These are phyloP conservation scores for Jimgerdemannia flammicorona DNA, from an alignment of 192 early-diverging fungal genomes.

Conservation along the genomic window DNA sequence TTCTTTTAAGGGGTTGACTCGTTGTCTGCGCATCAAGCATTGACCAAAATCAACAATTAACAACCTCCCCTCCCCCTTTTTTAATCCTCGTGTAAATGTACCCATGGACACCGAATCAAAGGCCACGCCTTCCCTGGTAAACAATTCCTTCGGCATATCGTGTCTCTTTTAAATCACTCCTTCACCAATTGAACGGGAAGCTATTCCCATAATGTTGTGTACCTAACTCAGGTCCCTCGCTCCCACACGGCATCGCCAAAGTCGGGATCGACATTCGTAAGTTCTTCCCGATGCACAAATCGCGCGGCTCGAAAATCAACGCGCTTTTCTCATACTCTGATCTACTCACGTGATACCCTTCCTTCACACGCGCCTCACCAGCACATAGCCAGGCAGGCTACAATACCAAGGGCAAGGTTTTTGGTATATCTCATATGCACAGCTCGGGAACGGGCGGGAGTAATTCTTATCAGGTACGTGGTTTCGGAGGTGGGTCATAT, in stretches of 20 bases:
- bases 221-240: conserved; percentile 14
- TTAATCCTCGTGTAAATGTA: no score
- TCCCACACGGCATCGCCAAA: conserved; percentile 32
- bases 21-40: no score
- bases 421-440: conserved; percentile 26
- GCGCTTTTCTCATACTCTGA: no score
- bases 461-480: background rate
- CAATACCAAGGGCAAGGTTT: conserved; percentile 3
- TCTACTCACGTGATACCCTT: no score
- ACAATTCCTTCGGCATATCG: background rate
- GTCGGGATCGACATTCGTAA: conserved; percentile 19
- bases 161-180: background rate
- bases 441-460: conserved; percentile 1
- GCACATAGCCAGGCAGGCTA: conserved; percentile 25
- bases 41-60: no score
- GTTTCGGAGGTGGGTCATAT: no score
- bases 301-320: background rate
- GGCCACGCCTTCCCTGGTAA: background rate
- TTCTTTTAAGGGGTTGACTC: no score
- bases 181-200: no score
- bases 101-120: background rate
- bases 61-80: no score
- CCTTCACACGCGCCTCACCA: background rate
- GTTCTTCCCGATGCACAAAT: background rate
- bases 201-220: background rate